These are phyloP conservation scores for Priceomyces carsonii DNA, from an alignment of 805 yeast species.

Conservation along the genomic window DNA sequence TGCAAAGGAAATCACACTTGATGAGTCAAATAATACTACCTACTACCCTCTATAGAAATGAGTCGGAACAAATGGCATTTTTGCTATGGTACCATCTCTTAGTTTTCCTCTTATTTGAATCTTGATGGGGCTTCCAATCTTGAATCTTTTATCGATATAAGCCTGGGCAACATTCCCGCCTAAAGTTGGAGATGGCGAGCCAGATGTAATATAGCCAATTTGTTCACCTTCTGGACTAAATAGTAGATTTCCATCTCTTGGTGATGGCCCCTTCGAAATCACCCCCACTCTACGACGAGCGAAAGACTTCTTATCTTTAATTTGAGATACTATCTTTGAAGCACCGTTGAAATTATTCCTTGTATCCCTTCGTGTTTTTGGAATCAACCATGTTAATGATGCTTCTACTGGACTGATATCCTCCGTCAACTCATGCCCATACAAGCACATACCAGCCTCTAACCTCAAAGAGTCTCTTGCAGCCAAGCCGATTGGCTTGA, in stretches of 20 bases:
- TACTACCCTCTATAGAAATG: slow-evolving; percentile 70
- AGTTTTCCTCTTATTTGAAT: slow-evolving; percentile 83
- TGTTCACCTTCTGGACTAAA: slow-evolving; percentile 53
- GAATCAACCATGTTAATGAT: slow-evolving; percentile 84
- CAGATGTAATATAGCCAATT: slow-evolving; percentile 60
- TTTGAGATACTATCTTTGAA: slow-evolving; percentile 64
- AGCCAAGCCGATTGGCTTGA: slow-evolving; percentile 93
- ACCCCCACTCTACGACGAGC: slow-evolving; percentile 72
- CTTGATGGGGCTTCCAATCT: slow-evolving; percentile 69
- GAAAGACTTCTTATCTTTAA: slow-evolving; percentile 61
- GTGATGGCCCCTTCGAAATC: slow-evolving; percentile 82
- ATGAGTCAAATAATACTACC: too few species aligned
- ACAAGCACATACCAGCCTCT: slow-evolving; percentile 98
- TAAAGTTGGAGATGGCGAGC: slow-evolving; percentile 60
- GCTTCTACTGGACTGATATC: slow-evolving; percentile 84
- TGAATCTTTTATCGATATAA: slow-evolving; percentile 71
- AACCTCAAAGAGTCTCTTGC: slow-evolving; percentile 94
- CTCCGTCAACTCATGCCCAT: slow-evolving; percentile 89
- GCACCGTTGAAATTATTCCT: slow-evolving; percentile 72
- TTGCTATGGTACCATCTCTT: slow-evolving; percentile 72
- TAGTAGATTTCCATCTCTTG: slow-evolving; percentile 76
- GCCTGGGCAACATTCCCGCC: slow-evolving; percentile 90
- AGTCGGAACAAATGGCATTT: slow-evolving; percentile 81
- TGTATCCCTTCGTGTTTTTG: slow-evolving; percentile 68
- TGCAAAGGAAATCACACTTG: too few species aligned